Percentiles rank a stretch among this genome's conserved stretches.
Evolutionary conservation across 371 early-diverging fungal genomes (phyloP).

Genomic region (Hamiltosporidium tvaerminnensis): DNA sequence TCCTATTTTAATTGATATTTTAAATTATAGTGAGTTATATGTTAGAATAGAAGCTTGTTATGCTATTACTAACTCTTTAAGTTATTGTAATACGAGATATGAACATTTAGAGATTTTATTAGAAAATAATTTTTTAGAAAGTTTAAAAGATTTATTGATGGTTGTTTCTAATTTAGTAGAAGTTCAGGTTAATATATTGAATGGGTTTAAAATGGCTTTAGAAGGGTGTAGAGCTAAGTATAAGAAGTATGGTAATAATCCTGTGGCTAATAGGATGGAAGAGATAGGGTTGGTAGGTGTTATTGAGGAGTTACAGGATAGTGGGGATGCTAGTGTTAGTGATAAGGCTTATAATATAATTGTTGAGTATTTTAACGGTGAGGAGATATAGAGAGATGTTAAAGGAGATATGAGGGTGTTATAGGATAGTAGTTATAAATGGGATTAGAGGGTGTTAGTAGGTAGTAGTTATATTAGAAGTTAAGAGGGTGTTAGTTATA

Average conservation of each 20-base stretch:
- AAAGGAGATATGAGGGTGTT: too few relatives aligned
- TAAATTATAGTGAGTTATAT: conserved; percentile 34
- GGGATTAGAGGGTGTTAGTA: too few relatives aligned
- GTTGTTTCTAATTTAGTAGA: conserved; percentile 25
- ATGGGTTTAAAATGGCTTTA: conserved; percentile 29
- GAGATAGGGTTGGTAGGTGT: background rate
- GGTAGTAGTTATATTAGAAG: too few relatives aligned
- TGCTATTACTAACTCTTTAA: conserved; percentile 37
- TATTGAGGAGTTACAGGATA: background rate
- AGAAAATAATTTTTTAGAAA: conserved; percentile 20
- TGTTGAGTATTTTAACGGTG: background rate
- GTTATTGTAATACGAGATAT: background rate
- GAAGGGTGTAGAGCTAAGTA: conserved; percentile 31
- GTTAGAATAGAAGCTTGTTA: conserved; percentile 48
- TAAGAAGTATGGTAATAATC: conserved; percentile 20
- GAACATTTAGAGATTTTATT: conserved; percentile 18
- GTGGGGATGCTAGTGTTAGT: background rate
- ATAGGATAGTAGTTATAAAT: too few relatives aligned
- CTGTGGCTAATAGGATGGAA: background rate
- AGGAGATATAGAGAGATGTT: too few relatives aligned
- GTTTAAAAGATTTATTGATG: conserved; percentile 25
- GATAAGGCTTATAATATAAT: background rate
- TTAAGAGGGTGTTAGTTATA: too few relatives aligned
- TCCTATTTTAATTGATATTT: conserved; percentile 37
- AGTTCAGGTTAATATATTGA: conserved; percentile 28